Evolutionary conservation across 2,329 filamentous ascomycete genomes (phyloP).

Genomic region (Chalara sp.): DNA sequence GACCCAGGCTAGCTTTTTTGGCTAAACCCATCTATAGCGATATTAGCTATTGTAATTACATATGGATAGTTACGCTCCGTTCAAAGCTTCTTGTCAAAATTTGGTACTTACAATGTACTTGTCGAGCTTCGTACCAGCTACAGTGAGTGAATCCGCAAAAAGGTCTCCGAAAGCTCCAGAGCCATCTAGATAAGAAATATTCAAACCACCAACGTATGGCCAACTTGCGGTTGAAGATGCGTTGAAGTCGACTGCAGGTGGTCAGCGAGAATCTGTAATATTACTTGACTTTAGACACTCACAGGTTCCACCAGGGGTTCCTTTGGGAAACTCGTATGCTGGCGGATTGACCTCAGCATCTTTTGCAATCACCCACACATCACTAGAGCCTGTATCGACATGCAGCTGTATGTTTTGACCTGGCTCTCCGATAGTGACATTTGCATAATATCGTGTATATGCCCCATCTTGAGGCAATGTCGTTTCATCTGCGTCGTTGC

Average conservation of each 20-base stretch:
- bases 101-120: not conserved
- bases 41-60: slow-evolving; percentile 7
- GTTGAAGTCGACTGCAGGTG: slow-evolving; percentile 35
- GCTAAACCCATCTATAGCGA: slow-evolving; percentile 46
- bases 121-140: not conserved
- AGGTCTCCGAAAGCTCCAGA: not conserved
- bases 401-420: slow-evolving; percentile 44
- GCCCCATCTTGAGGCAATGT: slow-evolving; percentile 1
- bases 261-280: not conserved
- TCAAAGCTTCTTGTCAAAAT: not conserved
- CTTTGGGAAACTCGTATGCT: slow-evolving; percentile 18
- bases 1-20: slow-evolving; percentile 36
- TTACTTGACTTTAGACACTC: not conserved
- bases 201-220: not conserved
- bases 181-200: not conserved
- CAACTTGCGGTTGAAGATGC: slow-evolving; percentile 35
- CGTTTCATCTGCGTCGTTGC: slow-evolving; percentile 2
- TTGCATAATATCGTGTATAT: slow-evolving; percentile 38
- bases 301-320: slow-evolving; percentile 39
- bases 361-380: slow-evolving; percentile 45
- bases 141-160: not conserved
- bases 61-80: no score
- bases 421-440: slow-evolving; percentile 49
- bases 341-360: slow-evolving; percentile 12
- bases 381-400: slow-evolving; percentile 54